Percentiles rank a stretch among this genome's conserved stretches.
These are phyloP conservation scores for Phanerochaete carnosa DNA, from an alignment of 768 basidiomycete species.

Conservation along the genomic window DNA sequence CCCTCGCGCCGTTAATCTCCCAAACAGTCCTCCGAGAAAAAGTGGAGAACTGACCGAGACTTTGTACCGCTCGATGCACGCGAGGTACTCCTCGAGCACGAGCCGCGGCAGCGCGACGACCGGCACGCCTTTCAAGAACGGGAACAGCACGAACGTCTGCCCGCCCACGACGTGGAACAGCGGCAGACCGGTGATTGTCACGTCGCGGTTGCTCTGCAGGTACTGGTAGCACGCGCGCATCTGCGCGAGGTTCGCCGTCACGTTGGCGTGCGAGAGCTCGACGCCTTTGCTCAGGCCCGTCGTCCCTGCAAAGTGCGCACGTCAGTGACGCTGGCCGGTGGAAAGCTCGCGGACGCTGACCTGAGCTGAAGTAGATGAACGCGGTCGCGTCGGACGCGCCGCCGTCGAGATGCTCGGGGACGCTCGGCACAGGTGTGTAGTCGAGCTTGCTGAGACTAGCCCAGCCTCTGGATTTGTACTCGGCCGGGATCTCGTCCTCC, in stretches of 20 bases:
- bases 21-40: not conserved
- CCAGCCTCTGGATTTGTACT: slow-evolving; percentile 30
- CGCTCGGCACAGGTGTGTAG: slow-evolving; percentile 40
- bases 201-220: slow-evolving; percentile 33
- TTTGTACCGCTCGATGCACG: slow-evolving; percentile 59
- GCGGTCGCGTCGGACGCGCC: slow-evolving; percentile 52
- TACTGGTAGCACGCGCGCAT: slow-evolving; percentile 32
- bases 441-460: slow-evolving; percentile 45
- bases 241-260: slow-evolving; percentile 50
- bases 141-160: slow-evolving; percentile 45
- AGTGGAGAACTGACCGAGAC: slow-evolving; percentile 35
- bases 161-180: slow-evolving; percentile 48
- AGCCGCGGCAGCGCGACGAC: slow-evolving; percentile 59
- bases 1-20: not conserved
- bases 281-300: slow-evolving; percentile 6
- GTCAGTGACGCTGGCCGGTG: not conserved
- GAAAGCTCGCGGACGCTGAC: slow-evolving; percentile 20
- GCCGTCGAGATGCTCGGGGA: slow-evolving; percentile 56
- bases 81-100: slow-evolving; percentile 65
- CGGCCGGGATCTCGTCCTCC: slow-evolving; percentile 7
- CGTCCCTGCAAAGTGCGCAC: slow-evolving; percentile 39
- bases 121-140: slow-evolving; percentile 29
- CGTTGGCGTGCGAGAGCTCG: slow-evolving; percentile 45
- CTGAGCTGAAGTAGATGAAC: slow-evolving; percentile 61
- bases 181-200: slow-evolving; percentile 62